Conservation (phyloP, 352 stramenopile genomes). For the Phytophthora sp. region DNA sequence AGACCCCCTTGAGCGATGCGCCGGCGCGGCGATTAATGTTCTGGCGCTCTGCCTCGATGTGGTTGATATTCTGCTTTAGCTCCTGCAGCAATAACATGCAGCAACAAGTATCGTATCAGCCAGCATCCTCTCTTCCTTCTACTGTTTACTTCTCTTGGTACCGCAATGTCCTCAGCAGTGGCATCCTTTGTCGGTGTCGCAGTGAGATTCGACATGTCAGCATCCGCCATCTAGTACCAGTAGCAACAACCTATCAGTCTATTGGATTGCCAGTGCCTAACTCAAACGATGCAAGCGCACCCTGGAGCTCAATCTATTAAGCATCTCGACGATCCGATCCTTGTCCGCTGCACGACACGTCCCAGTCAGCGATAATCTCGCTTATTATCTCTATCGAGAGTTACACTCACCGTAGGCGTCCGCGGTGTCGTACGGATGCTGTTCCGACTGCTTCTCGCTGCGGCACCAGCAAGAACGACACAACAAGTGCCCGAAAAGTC, state of each 20-base stretch:
- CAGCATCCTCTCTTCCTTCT: background rate
- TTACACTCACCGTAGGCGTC: slow-evolving; percentile 73
- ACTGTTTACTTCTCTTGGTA: slow-evolving; percentile 14
- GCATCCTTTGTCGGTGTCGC: slow-evolving; percentile 78
- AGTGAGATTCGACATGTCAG: slow-evolving; percentile 89
- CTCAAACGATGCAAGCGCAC: slow-evolving; percentile 33
- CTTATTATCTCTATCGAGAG: too few species aligned
- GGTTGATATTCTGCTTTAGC: slow-evolving; percentile 79
- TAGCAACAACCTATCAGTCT: background rate
- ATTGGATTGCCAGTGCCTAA: background rate
- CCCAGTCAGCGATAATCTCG: background rate
- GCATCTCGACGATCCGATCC: slow-evolving; percentile 87
- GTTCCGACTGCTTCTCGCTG: slow-evolving; percentile 65
- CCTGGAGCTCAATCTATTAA: slow-evolving; percentile 85
- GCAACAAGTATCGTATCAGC: slow-evolving; percentile 8
- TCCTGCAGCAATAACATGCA: slow-evolving; percentile 39
- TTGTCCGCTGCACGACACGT: slow-evolving; percentile 66
- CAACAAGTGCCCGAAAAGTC: background rate
- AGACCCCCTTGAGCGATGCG: slow-evolving; percentile 79
- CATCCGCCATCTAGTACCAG: slow-evolving; percentile 75
- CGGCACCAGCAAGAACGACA: background rate
- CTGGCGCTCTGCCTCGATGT: slow-evolving; percentile 79
- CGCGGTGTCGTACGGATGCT: slow-evolving; percentile 67
- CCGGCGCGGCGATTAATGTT: slow-evolving; percentile 79
- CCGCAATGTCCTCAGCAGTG: slow-evolving; percentile 75